phyloP scores from a whole-genome alignment of 768 basidiomycete genomes.

The Mycena crocata region DNA sequence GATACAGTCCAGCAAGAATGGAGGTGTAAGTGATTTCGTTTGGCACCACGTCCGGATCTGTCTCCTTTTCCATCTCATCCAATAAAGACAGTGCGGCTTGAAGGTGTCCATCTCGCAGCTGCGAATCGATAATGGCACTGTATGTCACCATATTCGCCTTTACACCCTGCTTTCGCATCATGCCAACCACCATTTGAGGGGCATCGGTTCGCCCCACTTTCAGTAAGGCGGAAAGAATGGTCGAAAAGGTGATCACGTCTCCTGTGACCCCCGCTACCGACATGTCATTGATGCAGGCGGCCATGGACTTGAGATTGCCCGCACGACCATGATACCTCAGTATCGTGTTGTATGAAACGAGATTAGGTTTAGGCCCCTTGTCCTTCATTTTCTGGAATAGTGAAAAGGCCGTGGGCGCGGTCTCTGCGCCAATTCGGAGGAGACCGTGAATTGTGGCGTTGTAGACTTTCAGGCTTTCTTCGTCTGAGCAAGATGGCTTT shows the following conservation, averaged over 20 bases:
- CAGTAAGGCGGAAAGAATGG: constrained; percentile 82
- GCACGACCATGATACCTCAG: constrained; percentile 74
- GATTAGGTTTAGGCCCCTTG: constrained; percentile 72
- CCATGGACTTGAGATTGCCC: constrained; percentile 72
- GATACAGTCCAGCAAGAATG: constrained; percentile 78
- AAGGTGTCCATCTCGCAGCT: constrained; percentile 70
- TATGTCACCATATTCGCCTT: constrained; percentile 81
- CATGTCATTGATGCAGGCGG: constrained; percentile 69
- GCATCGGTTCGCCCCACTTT: constrained; percentile 77
- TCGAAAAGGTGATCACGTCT: constrained; percentile 90
- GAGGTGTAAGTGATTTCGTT: constrained; percentile 89
- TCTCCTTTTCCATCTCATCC: constrained; percentile 77
- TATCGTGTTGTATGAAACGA: constrained; percentile 86
- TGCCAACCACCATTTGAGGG: constrained; percentile 66
- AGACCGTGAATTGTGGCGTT: constrained; percentile 83
- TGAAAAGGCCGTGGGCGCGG: constrained; percentile 48
- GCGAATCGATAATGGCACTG: constrained; percentile 82
- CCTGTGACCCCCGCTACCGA: constrained; percentile 64
- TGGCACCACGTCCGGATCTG: constrained; percentile 59
- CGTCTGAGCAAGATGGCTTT: constrained; percentile 34
- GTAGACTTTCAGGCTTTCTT: constrained; percentile 60
- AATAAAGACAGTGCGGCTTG: constrained; percentile 77
- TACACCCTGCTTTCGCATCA: constrained; percentile 84
- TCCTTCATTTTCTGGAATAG: constrained; percentile 58
- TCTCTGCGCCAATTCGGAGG: constrained; percentile 55